Evolutionary conservation across 2,329 filamentous ascomycete genomes (phyloP), one percentile per base, ranked within the genome.

Genomic region (Aspergillus transmontanensis): DNA sequence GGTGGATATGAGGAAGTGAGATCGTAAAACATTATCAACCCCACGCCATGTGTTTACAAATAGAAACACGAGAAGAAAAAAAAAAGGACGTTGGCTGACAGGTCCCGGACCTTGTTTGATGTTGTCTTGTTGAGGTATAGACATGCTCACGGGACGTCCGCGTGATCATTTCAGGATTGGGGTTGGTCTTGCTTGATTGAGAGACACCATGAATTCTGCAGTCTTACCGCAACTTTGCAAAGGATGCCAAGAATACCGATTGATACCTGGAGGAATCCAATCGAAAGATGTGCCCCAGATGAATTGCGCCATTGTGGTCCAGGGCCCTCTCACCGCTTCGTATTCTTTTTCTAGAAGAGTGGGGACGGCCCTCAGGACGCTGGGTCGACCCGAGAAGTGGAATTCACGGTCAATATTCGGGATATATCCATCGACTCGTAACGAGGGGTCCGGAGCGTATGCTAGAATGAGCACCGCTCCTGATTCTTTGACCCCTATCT

Each of bases 221-320:
- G 26, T 58, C 57, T 50, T 58, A 58, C 57, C 57, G 57, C 57
- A 34, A 58, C 30, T 58, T 46, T 50, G 43, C n/a, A 58, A 50
- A 58, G 34, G 30, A 34, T 57, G 46, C 46, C 55, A 57, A 57
- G 55, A 32, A 32, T 46, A 34, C 46, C 12, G 26, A 30, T 50
- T 30, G 46, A 30, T 48, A 48, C 10, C 26, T 28, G 10, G 46
- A 48, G 46, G 12, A 48, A 28, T 48, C 12, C 23, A 48, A 48
- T 28, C 46, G 46, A 26, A 50, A 50, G 26, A 19, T 26, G 46
- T 50, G 26, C 46, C 46, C 26, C 46, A 50, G 46, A 30, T 30
- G 30, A 32, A 58, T 58, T 58, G 43, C 57, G 43, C 57, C 43
- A 58, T 57, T 50, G 46, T 50, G 46, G 23, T n/a, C 46, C 39